Base-by-base conservation (phyloP, 1,284 basidiomycete genomes). In the Sporisorium sorghi region DNA sequence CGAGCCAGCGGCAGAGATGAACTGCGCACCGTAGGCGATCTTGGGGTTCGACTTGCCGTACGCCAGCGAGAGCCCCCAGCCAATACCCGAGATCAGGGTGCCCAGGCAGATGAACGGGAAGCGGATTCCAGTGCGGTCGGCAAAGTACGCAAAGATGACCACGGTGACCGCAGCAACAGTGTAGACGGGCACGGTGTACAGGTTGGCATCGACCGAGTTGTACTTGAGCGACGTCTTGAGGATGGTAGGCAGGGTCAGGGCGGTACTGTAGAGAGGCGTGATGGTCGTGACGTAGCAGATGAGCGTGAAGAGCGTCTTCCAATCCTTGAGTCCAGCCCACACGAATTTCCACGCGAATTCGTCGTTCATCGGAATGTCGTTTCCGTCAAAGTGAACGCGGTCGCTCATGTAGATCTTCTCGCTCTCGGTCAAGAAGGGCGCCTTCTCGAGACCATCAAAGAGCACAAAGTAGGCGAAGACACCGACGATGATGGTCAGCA, bases 101-200 rank as follows among this genome's bases (percentile, higher is more conserved):
- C 74, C 74, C 19, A 73, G 64, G 68, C 63, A 66, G 51, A 78
- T 71, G 65, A 74, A 74, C 42, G 61, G 51, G 55, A 73, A 63
- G 17, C 77, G 60, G 53, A 69, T 68, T 28, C 66, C 59, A 37
- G 67, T 42, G 43, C 64, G 66, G 73, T 78, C 77, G 33, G 71
- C 58, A 39, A 57, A 56, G 58, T 69, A 76, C 43, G 74, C 74
- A 24, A 76, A 76, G 32, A 76, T 24, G 37, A 86, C 64, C 12
- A 85, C 80, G 48, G 84, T 78, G 51, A 81, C 57, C 9, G 86
- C 79, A 2, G 86, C 82, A 53, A 86, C 85, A 14, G 74, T 58
- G 78, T 86, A 87, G 67, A 87, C 85, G 19, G 86, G 86, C 4
- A 86, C 86, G 1, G 86, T 86, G 84, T 85, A 85, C 72, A 84